Percentiles rank a stretch among this genome's conserved stretches.
phyloP scores from a whole-genome alignment of 768 basidiomycete species.

The Hydnum rufescens region DNA sequence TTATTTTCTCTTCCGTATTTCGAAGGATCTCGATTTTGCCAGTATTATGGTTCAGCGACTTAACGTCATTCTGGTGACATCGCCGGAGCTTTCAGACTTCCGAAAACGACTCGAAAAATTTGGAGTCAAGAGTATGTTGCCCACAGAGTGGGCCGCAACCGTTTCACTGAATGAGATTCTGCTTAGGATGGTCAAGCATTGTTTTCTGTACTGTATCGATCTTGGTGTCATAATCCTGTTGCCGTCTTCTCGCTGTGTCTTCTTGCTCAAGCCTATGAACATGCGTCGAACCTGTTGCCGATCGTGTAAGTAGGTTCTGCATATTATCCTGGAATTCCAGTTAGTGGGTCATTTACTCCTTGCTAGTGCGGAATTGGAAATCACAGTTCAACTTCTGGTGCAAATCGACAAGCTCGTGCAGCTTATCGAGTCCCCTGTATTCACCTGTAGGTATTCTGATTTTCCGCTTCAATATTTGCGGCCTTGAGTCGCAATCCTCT shows the following conservation, averaged over 20 bases:
- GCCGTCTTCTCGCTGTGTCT: conserved; percentile 92
- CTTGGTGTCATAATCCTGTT: conserved; percentile 98
- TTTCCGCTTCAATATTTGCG: neutral
- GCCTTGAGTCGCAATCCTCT: conserved; percentile 1
- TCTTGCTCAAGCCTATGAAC: conserved; percentile 95
- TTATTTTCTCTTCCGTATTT: neutral
- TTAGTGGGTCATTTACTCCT: conserved; percentile 1
- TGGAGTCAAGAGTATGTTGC: conserved; percentile 58
- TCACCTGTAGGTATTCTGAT: conserved; percentile 54
- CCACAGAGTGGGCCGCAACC: neutral
- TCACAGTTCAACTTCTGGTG: conserved; percentile 83
- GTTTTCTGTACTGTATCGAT: conserved; percentile 84
- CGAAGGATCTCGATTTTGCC: conserved; percentile 89
- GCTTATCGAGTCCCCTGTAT: conserved; percentile 93
- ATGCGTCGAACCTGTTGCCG: conserved; percentile 85
- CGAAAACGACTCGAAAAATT: conserved; percentile 79
- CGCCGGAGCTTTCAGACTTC: conserved; percentile 89
- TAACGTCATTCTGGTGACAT: conserved; percentile 90
- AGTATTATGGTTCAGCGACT: conserved; percentile 95
- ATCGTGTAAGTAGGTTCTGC: conserved; percentile 51
- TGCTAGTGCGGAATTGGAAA: conserved; percentile 79
- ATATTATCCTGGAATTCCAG: neutral
- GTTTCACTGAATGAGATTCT: neutral
- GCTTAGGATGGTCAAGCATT: conserved; percentile 85
- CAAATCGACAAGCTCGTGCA: conserved; percentile 97